phyloP scores from a whole-genome alignment of 352 stramenopile genomes.

The Pelagophyceae sp. region DNA sequence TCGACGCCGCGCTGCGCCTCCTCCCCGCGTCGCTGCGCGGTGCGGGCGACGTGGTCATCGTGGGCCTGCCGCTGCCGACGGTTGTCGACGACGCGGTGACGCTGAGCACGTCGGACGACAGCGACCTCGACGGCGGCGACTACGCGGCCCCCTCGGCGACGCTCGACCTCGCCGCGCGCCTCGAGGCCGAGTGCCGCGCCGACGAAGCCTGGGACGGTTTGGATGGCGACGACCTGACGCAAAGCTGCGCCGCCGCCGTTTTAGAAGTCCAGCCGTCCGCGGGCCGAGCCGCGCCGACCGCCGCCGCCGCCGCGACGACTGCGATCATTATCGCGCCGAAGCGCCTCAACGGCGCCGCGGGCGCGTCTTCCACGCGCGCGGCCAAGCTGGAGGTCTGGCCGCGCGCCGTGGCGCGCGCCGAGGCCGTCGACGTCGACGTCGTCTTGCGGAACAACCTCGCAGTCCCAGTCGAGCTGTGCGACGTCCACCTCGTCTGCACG shows the following conservation, averaged over 20 bases:
- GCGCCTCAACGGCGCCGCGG: background rate
- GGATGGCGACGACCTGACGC: background rate
- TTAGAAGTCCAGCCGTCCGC: background rate
- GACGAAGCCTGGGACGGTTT: background rate
- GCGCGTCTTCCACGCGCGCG: background rate
- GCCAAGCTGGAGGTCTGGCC: conserved; percentile 8
- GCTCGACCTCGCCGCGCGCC: background rate
- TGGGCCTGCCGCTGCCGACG: background rate
- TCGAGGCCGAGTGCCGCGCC: background rate
- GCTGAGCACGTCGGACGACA: background rate
- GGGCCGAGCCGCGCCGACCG: too few relatives aligned
- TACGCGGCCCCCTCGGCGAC: background rate
- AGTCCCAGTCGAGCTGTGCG: background rate
- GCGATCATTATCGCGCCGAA: too few relatives aligned
- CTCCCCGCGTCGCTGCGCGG: too few relatives aligned
- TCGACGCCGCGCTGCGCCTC: background rate
- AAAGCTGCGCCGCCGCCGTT: background rate
- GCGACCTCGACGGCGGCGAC: background rate
- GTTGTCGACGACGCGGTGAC: background rate
- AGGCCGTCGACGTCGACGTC: background rate
- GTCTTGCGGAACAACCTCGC: background rate
- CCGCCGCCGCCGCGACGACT: too few relatives aligned
- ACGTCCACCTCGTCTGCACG: conserved; percentile 16
- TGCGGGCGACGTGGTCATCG: background rate
- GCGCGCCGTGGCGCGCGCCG: background rate